phyloP scores from a whole-genome alignment of 2,329 filamentous ascomycete species.

The Diaporthe sp. region DNA sequence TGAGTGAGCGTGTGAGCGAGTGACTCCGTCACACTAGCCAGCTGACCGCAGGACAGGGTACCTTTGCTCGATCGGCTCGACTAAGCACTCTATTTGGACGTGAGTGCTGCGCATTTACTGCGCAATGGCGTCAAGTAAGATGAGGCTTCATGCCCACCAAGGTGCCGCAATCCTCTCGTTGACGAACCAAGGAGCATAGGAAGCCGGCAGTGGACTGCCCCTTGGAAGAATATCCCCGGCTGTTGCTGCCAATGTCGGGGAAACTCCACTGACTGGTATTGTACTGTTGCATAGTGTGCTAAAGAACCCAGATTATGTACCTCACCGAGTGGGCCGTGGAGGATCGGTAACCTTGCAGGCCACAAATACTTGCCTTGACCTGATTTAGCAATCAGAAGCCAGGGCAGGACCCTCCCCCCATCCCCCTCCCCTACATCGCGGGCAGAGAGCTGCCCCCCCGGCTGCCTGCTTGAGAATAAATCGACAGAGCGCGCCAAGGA shows the following conservation, averaged over 20 bases:
- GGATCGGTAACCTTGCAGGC: conserved; percentile 19
- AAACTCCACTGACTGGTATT: not conserved
- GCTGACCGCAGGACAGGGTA: conserved; percentile 24
- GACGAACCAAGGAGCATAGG: not conserved
- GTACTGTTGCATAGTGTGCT: conserved; percentile 11
- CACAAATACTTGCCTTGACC: not conserved
- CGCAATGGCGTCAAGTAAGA: conserved; percentile 34
- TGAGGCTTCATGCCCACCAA: conserved; percentile 12
- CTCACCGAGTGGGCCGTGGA: conserved; percentile 24
- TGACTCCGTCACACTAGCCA: conserved; percentile 5
- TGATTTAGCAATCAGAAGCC: not conserved
- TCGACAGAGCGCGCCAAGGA: conserved; percentile 18
- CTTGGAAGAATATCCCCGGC: not conserved
- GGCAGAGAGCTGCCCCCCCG: conserved; percentile 5
- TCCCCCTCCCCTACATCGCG: not conserved
- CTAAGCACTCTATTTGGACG: conserved; percentile 37
- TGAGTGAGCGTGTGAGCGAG: not conserved
- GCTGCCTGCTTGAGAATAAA: not conserved
- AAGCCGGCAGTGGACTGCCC: not conserved
- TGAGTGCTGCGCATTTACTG: conserved; percentile 25
- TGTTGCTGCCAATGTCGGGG: conserved; percentile 11
- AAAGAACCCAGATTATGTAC: conserved; percentile 19
- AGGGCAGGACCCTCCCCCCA: not conserved
- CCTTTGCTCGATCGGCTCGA: conserved; percentile 18
- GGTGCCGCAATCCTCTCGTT: not conserved